Evolutionary conservation across 2,329 filamentous ascomycete species (phyloP).

Genomic region (Fusarium sp.): DNA sequence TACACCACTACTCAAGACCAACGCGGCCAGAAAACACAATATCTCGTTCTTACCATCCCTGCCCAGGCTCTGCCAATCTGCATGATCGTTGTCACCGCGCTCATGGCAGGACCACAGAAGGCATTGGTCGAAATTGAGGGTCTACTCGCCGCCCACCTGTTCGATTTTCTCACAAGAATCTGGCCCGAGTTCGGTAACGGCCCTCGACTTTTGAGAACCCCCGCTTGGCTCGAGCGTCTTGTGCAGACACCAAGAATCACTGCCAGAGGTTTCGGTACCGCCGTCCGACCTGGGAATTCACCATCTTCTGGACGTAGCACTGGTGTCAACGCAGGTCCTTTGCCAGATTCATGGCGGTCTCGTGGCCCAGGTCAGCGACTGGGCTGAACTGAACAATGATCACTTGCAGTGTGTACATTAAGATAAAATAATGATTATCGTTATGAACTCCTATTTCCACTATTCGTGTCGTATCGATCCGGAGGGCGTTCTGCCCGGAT

Average conservation of each 20-base stretch:
- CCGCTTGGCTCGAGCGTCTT: conserved; percentile 74
- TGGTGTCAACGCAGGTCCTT: conserved; percentile 58
- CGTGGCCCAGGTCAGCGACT: conserved; percentile 72
- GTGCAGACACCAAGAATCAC: conserved; percentile 59
- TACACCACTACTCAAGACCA: conserved; percentile 92
- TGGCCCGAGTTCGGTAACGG: conserved; percentile 92
- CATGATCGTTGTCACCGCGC: conserved; percentile 78
- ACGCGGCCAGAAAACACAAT: conserved; percentile 77
- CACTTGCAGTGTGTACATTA: neutral
- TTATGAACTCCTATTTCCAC: neutral
- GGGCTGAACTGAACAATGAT: conserved; percentile 55
- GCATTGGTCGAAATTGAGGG: conserved; percentile 77
- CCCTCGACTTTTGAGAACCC: conserved; percentile 78
- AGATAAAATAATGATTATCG: conserved; percentile 1
- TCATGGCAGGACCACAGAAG: conserved; percentile 67
- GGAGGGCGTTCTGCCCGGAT: neutral
- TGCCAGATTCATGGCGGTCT: conserved; percentile 72
- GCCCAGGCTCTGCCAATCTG: conserved; percentile 83
- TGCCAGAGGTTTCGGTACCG: conserved; percentile 61
- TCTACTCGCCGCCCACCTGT: conserved; percentile 87
- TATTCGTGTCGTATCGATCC: no score
- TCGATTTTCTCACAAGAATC: conserved; percentile 87
- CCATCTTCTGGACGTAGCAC: conserved; percentile 53
- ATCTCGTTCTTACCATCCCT: conserved; percentile 86
- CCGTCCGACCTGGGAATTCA: conserved; percentile 55